Evolutionary conservation across 106 monocot genomes (phyloP).

Genomic region (Agapanthus africanus): DNA sequence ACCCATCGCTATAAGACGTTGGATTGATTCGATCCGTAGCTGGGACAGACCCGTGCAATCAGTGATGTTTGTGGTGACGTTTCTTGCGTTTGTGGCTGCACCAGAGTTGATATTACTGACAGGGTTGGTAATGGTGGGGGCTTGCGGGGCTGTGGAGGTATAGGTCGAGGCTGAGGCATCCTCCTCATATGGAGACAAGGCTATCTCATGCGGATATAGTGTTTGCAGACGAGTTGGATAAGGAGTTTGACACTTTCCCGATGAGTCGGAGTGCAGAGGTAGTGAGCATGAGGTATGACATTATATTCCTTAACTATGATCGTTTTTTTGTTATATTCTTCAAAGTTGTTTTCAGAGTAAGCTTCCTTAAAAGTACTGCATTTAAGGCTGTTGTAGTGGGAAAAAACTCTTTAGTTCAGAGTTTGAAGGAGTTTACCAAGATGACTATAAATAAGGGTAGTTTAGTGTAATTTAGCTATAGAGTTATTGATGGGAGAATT

Average conservation of each 20-base stretch:
- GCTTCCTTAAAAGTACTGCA: no score
- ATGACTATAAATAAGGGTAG: no score
- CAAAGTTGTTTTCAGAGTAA: no score
- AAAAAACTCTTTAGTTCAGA: no score
- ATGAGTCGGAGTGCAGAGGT: constrained; percentile 37
- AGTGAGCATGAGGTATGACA: constrained; percentile 55
- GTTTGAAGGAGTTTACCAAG: no score
- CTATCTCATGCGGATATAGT: constrained; percentile 60
- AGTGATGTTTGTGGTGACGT: constrained; percentile 11
- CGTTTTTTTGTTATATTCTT: no score
- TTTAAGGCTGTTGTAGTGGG: no score
- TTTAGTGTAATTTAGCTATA: no score
- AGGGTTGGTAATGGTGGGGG: constrained; percentile 14
- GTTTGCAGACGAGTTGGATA: constrained; percentile 65
- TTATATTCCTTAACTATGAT: no score
- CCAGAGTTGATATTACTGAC: constrained; percentile 63
- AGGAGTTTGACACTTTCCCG: constrained; percentile 75
- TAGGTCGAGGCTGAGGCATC: constrained; percentile 46
- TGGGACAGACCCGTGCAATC: constrained; percentile 56
- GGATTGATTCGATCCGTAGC: constrained; percentile 35
- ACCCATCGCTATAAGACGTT: constrained; percentile 30
- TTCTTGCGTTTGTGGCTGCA: constrained; percentile 22
- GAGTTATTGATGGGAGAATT: no score
- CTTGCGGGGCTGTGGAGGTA: constrained; percentile 51
- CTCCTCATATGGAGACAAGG: constrained; percentile 65